phyloP scores from a whole-genome alignment of 2,329 filamentous ascomycete species.

The Fusarium sp. region DNA sequence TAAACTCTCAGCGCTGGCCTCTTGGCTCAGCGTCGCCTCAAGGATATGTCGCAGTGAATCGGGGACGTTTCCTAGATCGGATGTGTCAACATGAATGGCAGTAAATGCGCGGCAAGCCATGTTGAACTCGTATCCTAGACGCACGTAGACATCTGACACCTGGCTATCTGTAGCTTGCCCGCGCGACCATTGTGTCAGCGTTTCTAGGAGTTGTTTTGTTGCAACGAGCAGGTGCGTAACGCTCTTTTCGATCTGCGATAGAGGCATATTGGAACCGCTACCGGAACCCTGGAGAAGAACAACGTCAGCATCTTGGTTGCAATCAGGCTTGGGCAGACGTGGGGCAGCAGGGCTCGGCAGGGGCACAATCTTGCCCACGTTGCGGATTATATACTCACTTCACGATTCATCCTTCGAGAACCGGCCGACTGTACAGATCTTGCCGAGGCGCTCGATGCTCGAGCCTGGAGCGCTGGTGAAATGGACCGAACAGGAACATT shows the following conservation, averaged over 20 bases:
- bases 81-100: constrained; percentile 95
- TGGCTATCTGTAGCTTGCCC: constrained; percentile 91
- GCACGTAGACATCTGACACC: constrained; percentile 98
- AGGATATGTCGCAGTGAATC: constrained; percentile 90
- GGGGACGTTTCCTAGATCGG: constrained; percentile 93
- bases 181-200: constrained; percentile 96
- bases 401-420: constrained; percentile 51
- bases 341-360: constrained; percentile 38
- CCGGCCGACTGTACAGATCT: constrained; percentile 63
- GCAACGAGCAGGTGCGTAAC: constrained; percentile 97
- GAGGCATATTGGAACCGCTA: constrained; percentile 73
- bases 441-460: constrained; percentile 75
- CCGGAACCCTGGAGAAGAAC: constrained; percentile 59
- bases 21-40: constrained; percentile 95
- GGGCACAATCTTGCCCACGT: constrained; percentile 27
- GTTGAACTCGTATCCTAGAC: constrained; percentile 98
- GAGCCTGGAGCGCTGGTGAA: constrained; percentile 72
- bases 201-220: constrained; percentile 97
- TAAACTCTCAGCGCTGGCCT: constrained; percentile 91
- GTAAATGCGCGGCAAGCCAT: constrained; percentile 97
- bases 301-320: constrained; percentile 43
- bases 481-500: constrained; percentile 68
- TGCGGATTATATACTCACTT: constrained; percentile 47
- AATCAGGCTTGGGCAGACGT: constrained; percentile 32
- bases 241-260: constrained; percentile 99